phyloP scores from a whole-genome alignment of 805 yeast species.

The Candida fluviatilis region DNA sequence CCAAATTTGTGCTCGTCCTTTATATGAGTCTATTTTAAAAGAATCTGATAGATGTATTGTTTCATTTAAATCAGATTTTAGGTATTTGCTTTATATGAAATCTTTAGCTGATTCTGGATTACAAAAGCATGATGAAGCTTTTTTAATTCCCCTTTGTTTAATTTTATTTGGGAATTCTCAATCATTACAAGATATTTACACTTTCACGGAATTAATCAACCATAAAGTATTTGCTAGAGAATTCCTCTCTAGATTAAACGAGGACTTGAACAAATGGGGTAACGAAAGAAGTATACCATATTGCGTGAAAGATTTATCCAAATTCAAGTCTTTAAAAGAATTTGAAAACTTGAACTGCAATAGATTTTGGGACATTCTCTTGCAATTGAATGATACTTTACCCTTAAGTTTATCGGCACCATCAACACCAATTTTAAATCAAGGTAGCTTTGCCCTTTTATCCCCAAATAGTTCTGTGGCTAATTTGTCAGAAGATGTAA shows the following conservation, averaged over 20 bases:
- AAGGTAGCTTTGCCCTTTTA: conserved; percentile 3
- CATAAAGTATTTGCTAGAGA: conserved; percentile 26
- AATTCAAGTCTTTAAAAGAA: conserved; percentile 21
- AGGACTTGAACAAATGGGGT: conserved; percentile 25
- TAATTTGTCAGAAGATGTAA: not conserved
- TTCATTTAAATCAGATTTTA: conserved; percentile 22
- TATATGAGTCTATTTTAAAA: conserved; percentile 21
- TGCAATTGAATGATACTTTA: conserved; percentile 37
- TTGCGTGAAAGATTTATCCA: conserved; percentile 18
- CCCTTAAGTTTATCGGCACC: conserved; percentile 44
- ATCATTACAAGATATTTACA: conserved; percentile 21
- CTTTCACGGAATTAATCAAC: conserved; percentile 31
- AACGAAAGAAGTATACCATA: conserved; percentile 14
- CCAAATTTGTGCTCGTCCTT: conserved; percentile 24
- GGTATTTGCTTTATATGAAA: conserved; percentile 31
- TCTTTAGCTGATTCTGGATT: conserved; percentile 35
- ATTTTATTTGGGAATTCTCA: conserved; percentile 22
- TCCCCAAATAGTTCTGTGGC: conserved; percentile 4
- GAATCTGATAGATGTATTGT: conserved; percentile 9
- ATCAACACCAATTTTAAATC: conserved; percentile 30
- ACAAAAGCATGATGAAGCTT: conserved; percentile 35
- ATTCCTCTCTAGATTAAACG: conserved; percentile 22
- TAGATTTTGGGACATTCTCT: conserved; percentile 28
- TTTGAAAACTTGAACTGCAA: conserved; percentile 29
- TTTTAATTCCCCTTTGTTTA: conserved; percentile 34